Percentiles rank a stretch among this genome's conserved stretches.
Conservation (phyloP, 345 rosid genomes). For the Citrus australasica region DNA sequence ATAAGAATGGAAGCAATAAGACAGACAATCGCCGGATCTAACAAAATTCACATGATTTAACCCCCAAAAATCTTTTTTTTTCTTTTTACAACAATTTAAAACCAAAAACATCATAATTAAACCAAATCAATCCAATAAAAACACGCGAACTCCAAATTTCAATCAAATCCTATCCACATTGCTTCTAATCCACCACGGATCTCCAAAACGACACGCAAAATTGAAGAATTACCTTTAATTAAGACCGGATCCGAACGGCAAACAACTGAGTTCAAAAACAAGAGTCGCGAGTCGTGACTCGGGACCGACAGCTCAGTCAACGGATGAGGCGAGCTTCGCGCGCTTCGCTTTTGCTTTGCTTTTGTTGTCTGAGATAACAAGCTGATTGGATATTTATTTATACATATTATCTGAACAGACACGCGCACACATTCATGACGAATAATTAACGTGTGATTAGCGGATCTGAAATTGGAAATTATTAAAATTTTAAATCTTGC, state of each 20-base stretch:
- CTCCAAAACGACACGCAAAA: neutral
- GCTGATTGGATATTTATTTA: neutral
- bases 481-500: constrained; percentile 1
- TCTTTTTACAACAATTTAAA: neutral
- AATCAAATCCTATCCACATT: constrained; percentile 3
- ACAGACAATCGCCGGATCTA: neutral
- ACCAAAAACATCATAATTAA: neutral
- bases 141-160: neutral
- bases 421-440: no score
- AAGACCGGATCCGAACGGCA: neutral
- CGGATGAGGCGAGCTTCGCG: neutral
- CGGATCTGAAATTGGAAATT: constrained; percentile 11
- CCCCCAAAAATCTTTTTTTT: no score
- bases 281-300: neutral
- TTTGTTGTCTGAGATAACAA: neutral
- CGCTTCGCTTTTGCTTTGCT: neutral
- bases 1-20: neutral
- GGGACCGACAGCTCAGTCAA: constrained; percentile 8
- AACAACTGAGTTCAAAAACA: neutral
- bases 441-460: neutral
- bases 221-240: neutral
- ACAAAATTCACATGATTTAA: neutral
- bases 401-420: neutral
- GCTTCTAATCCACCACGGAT: neutral
- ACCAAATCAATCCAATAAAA: neutral